These are phyloP conservation scores for Blakeslea trispora DNA, from an alignment of 371 early-diverging fungal genomes.

Conservation along the genomic window DNA sequence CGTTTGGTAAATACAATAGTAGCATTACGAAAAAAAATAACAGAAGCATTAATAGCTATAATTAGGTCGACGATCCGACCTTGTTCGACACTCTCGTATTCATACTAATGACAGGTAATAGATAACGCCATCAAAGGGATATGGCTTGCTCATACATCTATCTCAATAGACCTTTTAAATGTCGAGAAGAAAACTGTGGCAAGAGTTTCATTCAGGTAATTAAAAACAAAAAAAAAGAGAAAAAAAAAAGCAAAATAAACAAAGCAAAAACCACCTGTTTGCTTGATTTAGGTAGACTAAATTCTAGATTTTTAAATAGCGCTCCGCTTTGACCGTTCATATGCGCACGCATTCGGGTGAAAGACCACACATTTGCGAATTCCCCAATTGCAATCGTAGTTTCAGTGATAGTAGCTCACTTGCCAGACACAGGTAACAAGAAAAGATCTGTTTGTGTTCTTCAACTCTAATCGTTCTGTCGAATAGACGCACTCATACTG, in stretches of 20 bases:
- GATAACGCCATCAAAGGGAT: background rate
- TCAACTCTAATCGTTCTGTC: background rate
- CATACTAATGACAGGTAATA: constrained; percentile 69
- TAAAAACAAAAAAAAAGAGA: constrained; percentile 4
- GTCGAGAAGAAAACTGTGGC: constrained; percentile 64
- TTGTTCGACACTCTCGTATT: constrained; percentile 78
- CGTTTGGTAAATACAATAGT: constrained; percentile 50
- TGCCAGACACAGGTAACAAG: constrained; percentile 42
- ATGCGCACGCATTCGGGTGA: constrained; percentile 79
- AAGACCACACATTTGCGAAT: constrained; percentile 72
- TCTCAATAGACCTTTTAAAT: constrained; percentile 64
- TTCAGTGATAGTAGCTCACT: constrained; percentile 66
- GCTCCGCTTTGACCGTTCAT: constrained; percentile 80
- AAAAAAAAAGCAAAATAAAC: constrained; percentile 8
- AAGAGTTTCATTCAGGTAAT: constrained; percentile 77
- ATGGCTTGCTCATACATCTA: constrained; percentile 1
- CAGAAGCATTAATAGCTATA: background rate
- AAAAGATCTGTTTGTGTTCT: background rate
- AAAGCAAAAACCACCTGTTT: constrained; percentile 8
- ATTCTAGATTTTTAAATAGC: constrained; percentile 29
- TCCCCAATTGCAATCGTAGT: constrained; percentile 57
- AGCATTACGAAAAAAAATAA: background rate
- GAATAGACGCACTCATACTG: constrained; percentile 66
- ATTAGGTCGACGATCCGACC: constrained; percentile 65
- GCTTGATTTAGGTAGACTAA: background rate